Conservation (phyloP, 2,329 filamentous ascomycete genomes). For the Penicillium verrucosum region DNA sequence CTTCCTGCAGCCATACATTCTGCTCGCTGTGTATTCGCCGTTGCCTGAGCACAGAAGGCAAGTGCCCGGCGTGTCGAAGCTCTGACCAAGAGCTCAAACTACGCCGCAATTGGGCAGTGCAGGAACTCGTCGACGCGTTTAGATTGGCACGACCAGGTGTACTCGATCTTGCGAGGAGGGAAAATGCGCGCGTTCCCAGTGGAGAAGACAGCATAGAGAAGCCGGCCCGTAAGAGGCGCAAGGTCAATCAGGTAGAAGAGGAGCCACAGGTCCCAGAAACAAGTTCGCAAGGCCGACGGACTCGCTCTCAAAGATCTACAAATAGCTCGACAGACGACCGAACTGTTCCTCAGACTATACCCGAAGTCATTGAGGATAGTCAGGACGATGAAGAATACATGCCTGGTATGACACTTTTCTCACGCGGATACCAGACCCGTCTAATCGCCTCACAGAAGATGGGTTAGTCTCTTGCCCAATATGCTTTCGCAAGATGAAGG, state of each 20-base stretch:
- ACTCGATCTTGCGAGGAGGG: slow-evolving; percentile 60
- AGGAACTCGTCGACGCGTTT: slow-evolving; percentile 82
- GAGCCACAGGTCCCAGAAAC: slow-evolving; percentile 36
- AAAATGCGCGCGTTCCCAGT: slow-evolving; percentile 54
- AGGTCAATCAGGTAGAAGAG: slow-evolving; percentile 31
- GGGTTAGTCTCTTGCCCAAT: slow-evolving; percentile 81
- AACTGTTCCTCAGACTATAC: neutral
- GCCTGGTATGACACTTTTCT: slow-evolving; percentile 28
- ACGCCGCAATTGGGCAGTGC: slow-evolving; percentile 76
- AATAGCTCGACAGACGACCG: neutral
- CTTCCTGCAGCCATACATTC: slow-evolving; percentile 91
- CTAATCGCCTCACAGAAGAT: slow-evolving; percentile 53
- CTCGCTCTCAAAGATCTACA: slow-evolving; percentile 31
- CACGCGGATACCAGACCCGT: neutral
- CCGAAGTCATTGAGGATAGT: slow-evolving; percentile 40
- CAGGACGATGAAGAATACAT: slow-evolving; percentile 37
- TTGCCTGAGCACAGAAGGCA: slow-evolving; percentile 75
- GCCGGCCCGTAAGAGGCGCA: slow-evolving; percentile 36
- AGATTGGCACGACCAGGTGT: slow-evolving; percentile 60
- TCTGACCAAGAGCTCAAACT: slow-evolving; percentile 80
- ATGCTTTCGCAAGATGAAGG: slow-evolving; percentile 76
- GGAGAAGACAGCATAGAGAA: slow-evolving; percentile 37
- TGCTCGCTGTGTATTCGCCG: slow-evolving; percentile 93
- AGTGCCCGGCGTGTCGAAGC: slow-evolving; percentile 79
- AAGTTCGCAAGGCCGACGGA: slow-evolving; percentile 30